Evolutionary conservation across 495 filamentous ascomycete genomes (phyloP).

Genomic region (Aspergillus affinis): DNA sequence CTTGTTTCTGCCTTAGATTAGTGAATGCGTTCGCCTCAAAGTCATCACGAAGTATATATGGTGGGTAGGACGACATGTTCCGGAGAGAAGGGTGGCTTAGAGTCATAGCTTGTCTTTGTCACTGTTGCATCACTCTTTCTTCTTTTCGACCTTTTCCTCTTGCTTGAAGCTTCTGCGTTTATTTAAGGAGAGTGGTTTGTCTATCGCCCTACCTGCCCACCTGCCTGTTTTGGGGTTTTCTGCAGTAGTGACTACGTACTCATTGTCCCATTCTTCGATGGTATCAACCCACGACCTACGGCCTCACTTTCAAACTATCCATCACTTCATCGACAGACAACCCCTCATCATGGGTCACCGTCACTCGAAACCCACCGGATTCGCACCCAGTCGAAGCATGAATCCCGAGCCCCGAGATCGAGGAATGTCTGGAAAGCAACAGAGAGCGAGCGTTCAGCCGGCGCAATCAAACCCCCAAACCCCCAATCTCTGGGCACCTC

Average conservation of each 20-base stretch:
- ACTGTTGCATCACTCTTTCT: neutral
- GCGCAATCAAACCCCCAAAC: neutral
- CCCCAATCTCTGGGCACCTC: conserved; percentile 30
- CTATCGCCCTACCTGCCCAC: too few relatives aligned
- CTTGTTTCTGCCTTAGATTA: too few relatives aligned
- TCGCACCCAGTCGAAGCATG: neutral
- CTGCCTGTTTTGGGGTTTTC: too few relatives aligned
- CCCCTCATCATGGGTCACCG: conserved; percentile 5
- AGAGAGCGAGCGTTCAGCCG: neutral
- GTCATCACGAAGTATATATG: too few relatives aligned
- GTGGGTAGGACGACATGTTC: neutral
- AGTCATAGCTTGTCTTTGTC: neutral
- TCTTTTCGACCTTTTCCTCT: too few relatives aligned
- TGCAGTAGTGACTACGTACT: too few relatives aligned
- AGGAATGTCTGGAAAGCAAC: neutral
- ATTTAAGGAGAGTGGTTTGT: too few relatives aligned
- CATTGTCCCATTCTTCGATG: too few relatives aligned
- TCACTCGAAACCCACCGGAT: neutral
- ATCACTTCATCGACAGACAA: neutral
- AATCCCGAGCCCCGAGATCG: neutral
- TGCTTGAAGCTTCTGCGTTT: too few relatives aligned
- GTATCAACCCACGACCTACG: too few relatives aligned
- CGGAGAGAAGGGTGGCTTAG: neutral
- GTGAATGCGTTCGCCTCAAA: too few relatives aligned
- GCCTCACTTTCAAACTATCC: neutral